These are phyloP conservation scores for Aspergillus ochraceus DNA, from an alignment of 2,329 filamentous ascomycete genomes.

Conservation along the genomic window DNA sequence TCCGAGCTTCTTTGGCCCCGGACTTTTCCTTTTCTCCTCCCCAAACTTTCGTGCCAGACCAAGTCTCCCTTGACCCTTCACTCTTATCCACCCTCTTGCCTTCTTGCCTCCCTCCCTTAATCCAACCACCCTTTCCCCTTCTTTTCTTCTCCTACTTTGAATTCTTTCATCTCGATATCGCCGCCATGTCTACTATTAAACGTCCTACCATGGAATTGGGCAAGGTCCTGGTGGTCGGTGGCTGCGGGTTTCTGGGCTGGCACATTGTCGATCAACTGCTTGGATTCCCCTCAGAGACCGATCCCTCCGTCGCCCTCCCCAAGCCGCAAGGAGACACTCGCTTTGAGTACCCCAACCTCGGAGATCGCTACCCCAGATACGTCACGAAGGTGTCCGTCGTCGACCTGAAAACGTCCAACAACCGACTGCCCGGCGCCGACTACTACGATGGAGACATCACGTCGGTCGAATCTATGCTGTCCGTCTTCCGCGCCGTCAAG, in stretches of 20 bases:
- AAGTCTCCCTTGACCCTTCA: neutral
- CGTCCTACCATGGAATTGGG: constrained; percentile 53
- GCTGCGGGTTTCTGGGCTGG: constrained; percentile 81
- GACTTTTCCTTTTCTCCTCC: neutral
- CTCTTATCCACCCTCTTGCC: neutral
- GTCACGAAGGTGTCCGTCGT: constrained; percentile 64
- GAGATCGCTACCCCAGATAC: constrained; percentile 43
- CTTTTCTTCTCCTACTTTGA: neutral
- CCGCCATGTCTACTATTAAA: constrained; percentile 31
- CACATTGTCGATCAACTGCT: constrained; percentile 76
- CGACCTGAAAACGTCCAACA: constrained; percentile 69
- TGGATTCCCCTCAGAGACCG: constrained; percentile 54
- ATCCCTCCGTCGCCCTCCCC: constrained; percentile 38
- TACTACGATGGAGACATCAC: constrained; percentile 82
- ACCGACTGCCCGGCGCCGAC: constrained; percentile 61
- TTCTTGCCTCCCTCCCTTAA: neutral
- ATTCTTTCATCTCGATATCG: neutral
- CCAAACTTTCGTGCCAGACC: neutral
- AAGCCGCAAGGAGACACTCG: constrained; percentile 35
- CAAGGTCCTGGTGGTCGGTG: constrained; percentile 75
- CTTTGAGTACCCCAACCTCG: constrained; percentile 38
- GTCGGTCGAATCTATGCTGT: constrained; percentile 59
- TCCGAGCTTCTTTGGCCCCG: neutral
- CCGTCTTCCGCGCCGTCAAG: constrained; percentile 64
- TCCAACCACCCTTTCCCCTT: neutral